Evolutionary conservation across 306 rosid species (phyloP), one percentile per base, ranked within the genome.

Genomic region (Vigna unguiculata): DNA sequence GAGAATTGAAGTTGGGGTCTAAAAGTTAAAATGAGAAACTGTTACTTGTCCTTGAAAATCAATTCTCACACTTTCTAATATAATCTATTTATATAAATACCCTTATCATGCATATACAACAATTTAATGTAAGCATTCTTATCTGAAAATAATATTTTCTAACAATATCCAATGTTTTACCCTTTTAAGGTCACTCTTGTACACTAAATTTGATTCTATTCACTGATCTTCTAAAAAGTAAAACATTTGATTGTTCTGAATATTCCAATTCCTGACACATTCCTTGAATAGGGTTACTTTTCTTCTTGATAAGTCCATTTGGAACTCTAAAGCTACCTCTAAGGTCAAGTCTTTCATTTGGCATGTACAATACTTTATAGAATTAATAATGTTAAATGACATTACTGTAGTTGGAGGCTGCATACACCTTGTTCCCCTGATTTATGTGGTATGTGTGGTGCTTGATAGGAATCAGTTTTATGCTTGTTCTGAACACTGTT

Each of bases 341-440:
- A n/a, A n/a, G n/a, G n/a, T n/a, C n/a, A n/a, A n/a, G 49, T 68
- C 59, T 68, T 77, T 77, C 54, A 25, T 54, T 67, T 68, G 47
- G 12, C 53, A 9, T 17, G 15, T 15, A 36, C 8, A 34, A 34
- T 53, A 13, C 36, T 66, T 66, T 14, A 41, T 41, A n/a, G 49
- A 66, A 41, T 17, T 28, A 41, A 11, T 24, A 52, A 17, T 49
- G 28, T 21, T 38, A n/a, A 45, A 20, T 30, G 55, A 28, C 72
- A 45, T n/a, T 68, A 13, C 11, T 65, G 30, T 63, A 17, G 48
- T 25, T 8, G 20, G 28, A 22, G 60, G 25, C 58, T 22, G 69
- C 43, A 3, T 46, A 47, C 14, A 46, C 30, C 52, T 46, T 49
- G 43, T 68, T 28, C n/a, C 19, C 6, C 36, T 43, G 24, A 20